Conservation (phyloP, 2,329 filamentous ascomycete genomes). For the Lecanoromycetidae sp. region DNA sequence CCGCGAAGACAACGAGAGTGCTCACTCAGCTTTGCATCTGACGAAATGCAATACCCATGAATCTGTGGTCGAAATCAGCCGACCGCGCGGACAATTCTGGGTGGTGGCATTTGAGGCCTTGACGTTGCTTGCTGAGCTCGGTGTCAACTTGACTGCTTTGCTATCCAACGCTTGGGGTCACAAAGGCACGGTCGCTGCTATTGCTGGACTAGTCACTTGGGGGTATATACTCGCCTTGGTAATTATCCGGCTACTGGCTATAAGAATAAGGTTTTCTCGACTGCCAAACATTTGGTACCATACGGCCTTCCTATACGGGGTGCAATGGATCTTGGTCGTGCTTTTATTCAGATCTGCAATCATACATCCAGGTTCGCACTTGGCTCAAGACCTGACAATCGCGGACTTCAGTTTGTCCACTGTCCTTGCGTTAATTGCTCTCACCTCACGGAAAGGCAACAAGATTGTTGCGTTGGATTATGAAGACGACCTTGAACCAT, state of each 20-base stretch:
- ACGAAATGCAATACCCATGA: slow-evolving; percentile 39
- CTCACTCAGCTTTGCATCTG: slow-evolving; percentile 42
- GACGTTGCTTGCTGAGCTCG: slow-evolving; percentile 59
- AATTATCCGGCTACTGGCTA: slow-evolving; percentile 55
- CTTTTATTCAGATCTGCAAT: slow-evolving; percentile 75
- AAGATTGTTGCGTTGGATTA: slow-evolving; percentile 78
- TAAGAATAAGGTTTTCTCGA: slow-evolving; percentile 44
- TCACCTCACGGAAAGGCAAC: slow-evolving; percentile 83
- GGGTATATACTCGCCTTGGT: slow-evolving; percentile 65
- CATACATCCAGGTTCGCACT: slow-evolving; percentile 57
- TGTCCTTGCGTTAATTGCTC: slow-evolving; percentile 60
- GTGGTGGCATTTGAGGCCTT: slow-evolving; percentile 63
- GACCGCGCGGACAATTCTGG: slow-evolving; percentile 59
- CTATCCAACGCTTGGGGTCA: slow-evolving; percentile 47
- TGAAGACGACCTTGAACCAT: slow-evolving; percentile 78
- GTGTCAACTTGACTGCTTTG: slow-evolving; percentile 54
- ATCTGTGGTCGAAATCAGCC: slow-evolving; percentile 56
- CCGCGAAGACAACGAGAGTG: slow-evolving; percentile 38
- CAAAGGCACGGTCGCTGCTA: slow-evolving; percentile 47
- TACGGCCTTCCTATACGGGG: slow-evolving; percentile 69
- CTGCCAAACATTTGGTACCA: slow-evolving; percentile 65
- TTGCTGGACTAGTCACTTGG: slow-evolving; percentile 64
- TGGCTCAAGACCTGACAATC: slow-evolving; percentile 54
- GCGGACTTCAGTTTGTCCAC: slow-evolving; percentile 63
- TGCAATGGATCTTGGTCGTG: slow-evolving; percentile 67